These are phyloP conservation scores for Penicillium freii DNA, from an alignment of 2,329 filamentous ascomycete species.

Conservation along the genomic window DNA sequence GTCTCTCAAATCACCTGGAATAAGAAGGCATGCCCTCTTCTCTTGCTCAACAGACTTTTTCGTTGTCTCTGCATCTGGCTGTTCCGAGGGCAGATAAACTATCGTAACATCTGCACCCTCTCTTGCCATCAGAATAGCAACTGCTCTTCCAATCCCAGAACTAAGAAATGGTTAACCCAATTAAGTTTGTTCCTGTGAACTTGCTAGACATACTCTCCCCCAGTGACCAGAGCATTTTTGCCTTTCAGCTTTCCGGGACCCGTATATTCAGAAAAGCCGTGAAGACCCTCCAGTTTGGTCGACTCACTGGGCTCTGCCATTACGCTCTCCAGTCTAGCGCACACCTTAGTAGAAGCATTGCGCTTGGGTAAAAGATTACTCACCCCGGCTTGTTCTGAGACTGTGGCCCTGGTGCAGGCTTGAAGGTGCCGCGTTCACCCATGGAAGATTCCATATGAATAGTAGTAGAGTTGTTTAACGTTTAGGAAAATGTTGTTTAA, in stretches of 20 bases:
- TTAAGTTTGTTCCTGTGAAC: conserved; percentile 58
- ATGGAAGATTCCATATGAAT: conserved; percentile 25
- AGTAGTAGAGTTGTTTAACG: neutral
- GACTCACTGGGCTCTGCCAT: conserved; percentile 36
- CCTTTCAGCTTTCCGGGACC: conserved; percentile 52
- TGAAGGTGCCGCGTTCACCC: conserved; percentile 26
- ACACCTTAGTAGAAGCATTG: neutral
- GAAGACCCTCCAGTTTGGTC: conserved; percentile 32
- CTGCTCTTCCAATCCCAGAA: conserved; percentile 15
- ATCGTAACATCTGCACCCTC: conserved; percentile 18
- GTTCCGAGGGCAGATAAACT: conserved; percentile 12
- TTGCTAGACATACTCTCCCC: conserved; percentile 54
- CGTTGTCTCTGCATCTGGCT: conserved; percentile 12
- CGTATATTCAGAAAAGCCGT: conserved; percentile 37
- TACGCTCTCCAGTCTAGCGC: conserved; percentile 12
- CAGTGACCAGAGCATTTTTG: conserved; percentile 55
- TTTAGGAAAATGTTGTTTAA: too few relatives aligned
- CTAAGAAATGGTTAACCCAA: conserved; percentile 44
- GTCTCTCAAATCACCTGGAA: conserved; percentile 13
- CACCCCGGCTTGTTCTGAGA: conserved; percentile 32
- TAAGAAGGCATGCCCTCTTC: conserved; percentile 7
- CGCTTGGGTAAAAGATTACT: neutral
- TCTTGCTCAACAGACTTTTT: conserved; percentile 11
- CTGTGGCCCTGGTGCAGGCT: conserved; percentile 22
- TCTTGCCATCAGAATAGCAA: conserved; percentile 17